phyloP scores from a whole-genome alignment of 305 asterid species.

The Caryopteris hybrid region DNA sequence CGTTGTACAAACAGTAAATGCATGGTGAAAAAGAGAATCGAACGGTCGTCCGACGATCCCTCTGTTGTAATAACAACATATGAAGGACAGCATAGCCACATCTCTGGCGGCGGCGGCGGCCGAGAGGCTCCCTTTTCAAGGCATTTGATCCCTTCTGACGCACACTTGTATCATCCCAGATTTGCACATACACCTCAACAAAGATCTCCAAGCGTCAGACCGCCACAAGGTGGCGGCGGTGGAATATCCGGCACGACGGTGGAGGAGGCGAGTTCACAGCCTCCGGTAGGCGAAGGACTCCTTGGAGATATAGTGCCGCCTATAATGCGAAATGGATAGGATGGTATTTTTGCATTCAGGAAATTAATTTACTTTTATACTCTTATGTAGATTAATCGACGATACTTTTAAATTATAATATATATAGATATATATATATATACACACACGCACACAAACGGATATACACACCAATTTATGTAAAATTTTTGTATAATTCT shows the following conservation, averaged over 20 bases:
- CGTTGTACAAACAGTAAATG: conserved; percentile 89
- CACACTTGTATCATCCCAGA: conserved; percentile 27
- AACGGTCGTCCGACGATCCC: conserved; percentile 74
- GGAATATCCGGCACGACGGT: neutral
- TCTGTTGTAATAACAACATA: conserved; percentile 77
- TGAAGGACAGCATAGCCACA: conserved; percentile 92
- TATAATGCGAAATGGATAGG: conserved; percentile 41
- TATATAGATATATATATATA: too few species aligned
- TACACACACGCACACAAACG: too few species aligned
- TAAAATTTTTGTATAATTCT: too few species aligned
- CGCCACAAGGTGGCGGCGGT: neutral
- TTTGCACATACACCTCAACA: conserved; percentile 23
- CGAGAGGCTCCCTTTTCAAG: conserved; percentile 24
- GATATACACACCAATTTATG: too few species aligned
- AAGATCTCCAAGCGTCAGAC: neutral
- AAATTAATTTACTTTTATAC: too few species aligned
- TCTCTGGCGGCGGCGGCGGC: conserved; percentile 30
- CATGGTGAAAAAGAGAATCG: conserved; percentile 86
- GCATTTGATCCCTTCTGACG: conserved; percentile 25
- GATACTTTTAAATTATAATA: too few species aligned
- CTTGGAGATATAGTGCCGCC: conserved; percentile 84
- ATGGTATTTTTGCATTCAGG: neutral
- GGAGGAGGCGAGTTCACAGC: conserved; percentile 17
- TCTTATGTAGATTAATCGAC: too few species aligned
- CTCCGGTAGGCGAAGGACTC: conserved; percentile 49